phyloP scores from a whole-genome alignment of 176 grass and related monocot species.

The Lolium multiflorum region DNA sequence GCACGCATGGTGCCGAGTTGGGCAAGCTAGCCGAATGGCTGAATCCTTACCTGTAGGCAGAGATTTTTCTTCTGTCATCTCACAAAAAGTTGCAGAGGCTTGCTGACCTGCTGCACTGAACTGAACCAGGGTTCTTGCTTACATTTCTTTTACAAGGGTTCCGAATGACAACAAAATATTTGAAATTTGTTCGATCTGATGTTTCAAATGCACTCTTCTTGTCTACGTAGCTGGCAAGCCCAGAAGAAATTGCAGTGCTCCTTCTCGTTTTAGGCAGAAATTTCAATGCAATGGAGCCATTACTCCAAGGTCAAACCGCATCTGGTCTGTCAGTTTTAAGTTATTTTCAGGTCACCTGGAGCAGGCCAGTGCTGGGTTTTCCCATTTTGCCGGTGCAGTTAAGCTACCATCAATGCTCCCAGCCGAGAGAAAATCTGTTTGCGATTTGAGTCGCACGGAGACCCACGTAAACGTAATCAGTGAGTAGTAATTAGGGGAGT shows the following conservation, averaged over 20 bases:
- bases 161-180: neutral
- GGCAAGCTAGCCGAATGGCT: conserved; percentile 36
- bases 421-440: too few species aligned
- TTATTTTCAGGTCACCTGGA: too few species aligned
- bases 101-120: neutral
- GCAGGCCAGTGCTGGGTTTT: too few species aligned
- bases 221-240: too few species aligned
- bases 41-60: conserved; percentile 11
- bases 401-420: too few species aligned
- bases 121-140: neutral
- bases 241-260: too few species aligned
- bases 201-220: neutral
- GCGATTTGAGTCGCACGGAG: too few species aligned
- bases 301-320: conserved; percentile 2
- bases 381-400: too few species aligned
- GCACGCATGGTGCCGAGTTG: conserved; percentile 34
- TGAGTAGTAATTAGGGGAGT: too few species aligned
- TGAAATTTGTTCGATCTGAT: neutral
- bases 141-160: neutral
- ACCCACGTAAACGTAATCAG: too few species aligned
- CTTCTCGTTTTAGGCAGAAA: too few species aligned
- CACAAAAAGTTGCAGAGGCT: neutral
- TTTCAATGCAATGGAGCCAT: neutral
- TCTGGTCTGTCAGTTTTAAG: too few species aligned
- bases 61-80: conserved; percentile 9